Percentiles rank a stretch among this genome's conserved stretches.
phyloP scores from a whole-genome alignment of 129 eudicot species.

The carrot (Daucus carota) region DH1_v3.0 NC_030387.2:38503501-38504000 shows the following conservation, averaged over 20 bases:
- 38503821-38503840: conserved; percentile 97
- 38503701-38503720: neutral
- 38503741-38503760: neutral
- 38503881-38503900: conserved; percentile 71
- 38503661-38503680: conserved; percentile 93
- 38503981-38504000: neutral
- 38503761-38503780: conserved; percentile 40
- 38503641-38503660: conserved; percentile 77
- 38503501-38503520: neutral
- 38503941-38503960: neutral
- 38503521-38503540: neutral
- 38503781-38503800: conserved; percentile 90
- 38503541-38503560: conserved; percentile 34
- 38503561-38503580: conserved; percentile 83
- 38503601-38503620: conserved; percentile 72
- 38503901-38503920: neutral
- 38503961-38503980: neutral
- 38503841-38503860: conserved; percentile 96
- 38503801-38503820: conserved; percentile 97
- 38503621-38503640: conserved; percentile 81
- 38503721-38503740: neutral
- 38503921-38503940: neutral
- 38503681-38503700: conserved; percentile 85
- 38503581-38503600: conserved; percentile 90
- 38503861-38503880: conserved; percentile 97